Base-by-base conservation (phyloP, 306 rosid genomes). In the Castanopsis chinensis region DNA sequence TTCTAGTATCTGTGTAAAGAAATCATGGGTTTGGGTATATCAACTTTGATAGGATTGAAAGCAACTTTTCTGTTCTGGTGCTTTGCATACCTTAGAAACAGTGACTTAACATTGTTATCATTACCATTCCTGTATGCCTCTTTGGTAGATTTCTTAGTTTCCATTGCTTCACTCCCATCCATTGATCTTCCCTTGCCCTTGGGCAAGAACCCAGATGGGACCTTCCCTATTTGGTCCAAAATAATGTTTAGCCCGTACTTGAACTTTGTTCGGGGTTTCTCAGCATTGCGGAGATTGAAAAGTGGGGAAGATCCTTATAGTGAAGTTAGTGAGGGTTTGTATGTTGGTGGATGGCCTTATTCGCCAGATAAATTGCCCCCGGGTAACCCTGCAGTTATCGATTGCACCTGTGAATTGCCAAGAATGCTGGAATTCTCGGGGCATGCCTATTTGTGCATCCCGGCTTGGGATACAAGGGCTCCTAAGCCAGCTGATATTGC, bases 341-440 rank as follows among this genome's bases (percentile, higher is more conserved):
- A 76, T 5, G 98, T 95, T 28, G 99, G 99, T 3, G 99, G 92
- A 5, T 95, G 99, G 99, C 99, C 99, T 23, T 73, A 77, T 71
- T 87, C 92, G 1, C 90, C 84, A 11, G 92, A 85, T 4, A 89
- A 79, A 78, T 25, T 95, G 88, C 99, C 97, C 15, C 97, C 97
- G 0, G 92, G 91, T 13, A 88, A 88, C 33, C 97, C 97, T 6
- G 97, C 98, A 23, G 59, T 95, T 54, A 20, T 95, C 64, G 99
- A 95, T 78, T 95, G 99, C 79, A 92, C 99, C 33, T 89, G 94
- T 82, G 99, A 95, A 85, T 81, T 95, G 12, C 99, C 99, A 0
- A 88, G 94, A 72, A 60, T 43, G 69, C 63, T 78, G 27, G 90
- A 83, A 10, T 76, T 89, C 64, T 81, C 85, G 0, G 91, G 83